Evolutionary conservation across 208 protist genomes (phyloP).

Genomic region (Trypanosoma grayi): DNA sequence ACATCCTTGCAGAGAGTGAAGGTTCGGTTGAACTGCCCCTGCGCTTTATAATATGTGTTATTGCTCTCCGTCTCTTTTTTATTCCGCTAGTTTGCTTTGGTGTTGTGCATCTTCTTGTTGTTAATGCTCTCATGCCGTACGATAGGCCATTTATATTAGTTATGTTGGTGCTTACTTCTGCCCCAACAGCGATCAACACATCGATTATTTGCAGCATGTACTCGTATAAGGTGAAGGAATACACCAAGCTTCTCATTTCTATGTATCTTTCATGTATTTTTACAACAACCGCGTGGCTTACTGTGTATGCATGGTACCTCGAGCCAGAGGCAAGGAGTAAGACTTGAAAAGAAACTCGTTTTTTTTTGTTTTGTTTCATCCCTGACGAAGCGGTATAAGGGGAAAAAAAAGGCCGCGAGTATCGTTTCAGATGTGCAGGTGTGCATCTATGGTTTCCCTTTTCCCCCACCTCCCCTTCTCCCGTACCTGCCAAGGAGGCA

Average conservation of each 20-base stretch:
- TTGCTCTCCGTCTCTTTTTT: conserved; percentile 50
- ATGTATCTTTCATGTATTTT: conserved; percentile 58
- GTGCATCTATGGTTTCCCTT: no score
- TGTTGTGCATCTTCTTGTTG: conserved; percentile 49
- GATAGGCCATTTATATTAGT: conserved; percentile 56
- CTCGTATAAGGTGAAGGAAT: conserved; percentile 49
- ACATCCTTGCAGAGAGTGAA: conserved; percentile 23
- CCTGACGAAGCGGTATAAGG: no score
- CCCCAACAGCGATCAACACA: conserved; percentile 63
- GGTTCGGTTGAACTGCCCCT: conserved; percentile 13
- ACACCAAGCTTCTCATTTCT: conserved; percentile 57
- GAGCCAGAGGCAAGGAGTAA: background rate
- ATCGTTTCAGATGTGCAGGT: no score
- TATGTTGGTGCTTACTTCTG: conserved; percentile 57
- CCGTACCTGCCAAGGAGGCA: no score
- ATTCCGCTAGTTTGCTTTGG: conserved; percentile 54
- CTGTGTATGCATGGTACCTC: conserved; percentile 24
- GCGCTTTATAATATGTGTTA: conserved; percentile 32
- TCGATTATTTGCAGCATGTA: conserved; percentile 66
- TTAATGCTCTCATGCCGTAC: conserved; percentile 34
- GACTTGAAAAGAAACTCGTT: background rate
- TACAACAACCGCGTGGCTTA: conserved; percentile 61
- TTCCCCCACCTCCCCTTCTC: no score
- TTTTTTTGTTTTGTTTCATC: conserved; percentile 14
- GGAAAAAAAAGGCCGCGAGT: no score